Evolutionary conservation across 768 basidiomycete genomes (phyloP).

Genomic region (Sistotremastrum niveocremeum): DNA sequence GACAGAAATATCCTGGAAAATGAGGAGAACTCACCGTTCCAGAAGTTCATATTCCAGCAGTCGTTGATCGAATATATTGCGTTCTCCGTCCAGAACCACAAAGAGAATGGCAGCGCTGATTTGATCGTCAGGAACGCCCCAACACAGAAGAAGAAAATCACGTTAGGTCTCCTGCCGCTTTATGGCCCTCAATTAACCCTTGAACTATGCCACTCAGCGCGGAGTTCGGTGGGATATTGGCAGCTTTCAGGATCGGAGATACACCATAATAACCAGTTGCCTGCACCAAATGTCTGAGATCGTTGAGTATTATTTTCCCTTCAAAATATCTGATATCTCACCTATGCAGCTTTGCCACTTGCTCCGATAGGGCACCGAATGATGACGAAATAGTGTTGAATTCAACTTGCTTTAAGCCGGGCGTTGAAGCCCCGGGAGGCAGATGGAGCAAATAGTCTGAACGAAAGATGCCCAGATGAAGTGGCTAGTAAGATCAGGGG

Average conservation of each 20-base stretch:
- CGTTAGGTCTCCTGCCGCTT: slow-evolving; percentile 48
- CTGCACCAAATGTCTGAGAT: slow-evolving; percentile 46
- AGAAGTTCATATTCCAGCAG: slow-evolving; percentile 79
- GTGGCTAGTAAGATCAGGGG: slow-evolving; percentile 31
- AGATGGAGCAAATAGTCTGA: slow-evolving; percentile 88
- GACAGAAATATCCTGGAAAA: not conserved
- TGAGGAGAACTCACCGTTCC: slow-evolving; percentile 41
- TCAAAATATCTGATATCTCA: slow-evolving; percentile 17
- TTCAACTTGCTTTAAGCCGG: slow-evolving; percentile 85
- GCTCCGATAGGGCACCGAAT: slow-evolving; percentile 69
- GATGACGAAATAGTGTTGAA: slow-evolving; percentile 95
- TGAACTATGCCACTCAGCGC: slow-evolving; percentile 54
- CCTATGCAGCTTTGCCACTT: slow-evolving; percentile 63
- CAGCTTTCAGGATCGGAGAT: slow-evolving; percentile 35
- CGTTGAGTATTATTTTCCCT: not conserved
- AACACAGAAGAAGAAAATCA: slow-evolving; percentile 18
- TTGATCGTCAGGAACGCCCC: not conserved
- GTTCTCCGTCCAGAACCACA: slow-evolving; percentile 78
- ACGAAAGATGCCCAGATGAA: slow-evolving; percentile 83
- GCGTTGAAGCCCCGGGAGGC: slow-evolving; percentile 18
- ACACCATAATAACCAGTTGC: slow-evolving; percentile 54
- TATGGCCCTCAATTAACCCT: slow-evolving; percentile 72
- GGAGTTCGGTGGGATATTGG: slow-evolving; percentile 61
- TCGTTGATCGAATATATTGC: slow-evolving; percentile 92
- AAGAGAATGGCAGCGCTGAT: slow-evolving; percentile 55